Conservation (phyloP, 2,329 filamentous ascomycete genomes). For the Penicillium sp. region DNA sequence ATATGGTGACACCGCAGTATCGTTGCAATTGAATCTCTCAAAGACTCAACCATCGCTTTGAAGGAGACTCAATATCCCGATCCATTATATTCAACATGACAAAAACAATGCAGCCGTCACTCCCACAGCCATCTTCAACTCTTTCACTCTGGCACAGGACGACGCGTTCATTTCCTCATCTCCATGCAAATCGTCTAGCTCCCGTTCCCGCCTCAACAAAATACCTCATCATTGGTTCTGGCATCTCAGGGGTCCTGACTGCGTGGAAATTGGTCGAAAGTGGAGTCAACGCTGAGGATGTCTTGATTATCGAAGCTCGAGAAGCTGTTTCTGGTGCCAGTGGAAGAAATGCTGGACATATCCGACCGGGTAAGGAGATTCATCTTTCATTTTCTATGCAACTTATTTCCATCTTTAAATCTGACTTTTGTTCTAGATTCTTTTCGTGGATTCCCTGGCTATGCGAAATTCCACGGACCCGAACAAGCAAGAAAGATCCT, state of each 20-base stretch:
- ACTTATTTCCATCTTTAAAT: no score
- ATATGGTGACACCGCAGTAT: no score
- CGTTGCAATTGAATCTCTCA: no score
- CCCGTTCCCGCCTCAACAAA: slow-evolving; percentile 30
- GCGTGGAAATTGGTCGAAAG: slow-evolving; percentile 42
- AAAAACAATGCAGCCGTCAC: slow-evolving; percentile 2
- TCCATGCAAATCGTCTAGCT: slow-evolving; percentile 39
- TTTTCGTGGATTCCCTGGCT: slow-evolving; percentile 2
- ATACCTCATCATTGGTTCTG: slow-evolving; percentile 47
- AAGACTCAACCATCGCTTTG: no score
- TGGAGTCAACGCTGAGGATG: slow-evolving; percentile 33
- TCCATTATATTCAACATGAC: not conserved
- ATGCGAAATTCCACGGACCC: slow-evolving; percentile 1
- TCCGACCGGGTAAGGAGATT: slow-evolving; percentile 31
- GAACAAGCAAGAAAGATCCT: slow-evolving; percentile 10
- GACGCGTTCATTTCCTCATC: slow-evolving; percentile 44
- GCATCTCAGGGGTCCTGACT: slow-evolving; percentile 44
- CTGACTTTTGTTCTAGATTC: not conserved
- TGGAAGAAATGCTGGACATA: slow-evolving; percentile 48
- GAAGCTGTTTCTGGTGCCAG: slow-evolving; percentile 48
- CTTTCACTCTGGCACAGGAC: slow-evolving; percentile 44
- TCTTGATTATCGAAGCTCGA: slow-evolving; percentile 47
- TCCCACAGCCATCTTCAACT: slow-evolving; percentile 1
- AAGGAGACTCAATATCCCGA: no score
- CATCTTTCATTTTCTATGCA: not conserved